Base-by-base conservation (phyloP, 2,329 filamentous ascomycete species). In the Alternaria atra region DNA sequence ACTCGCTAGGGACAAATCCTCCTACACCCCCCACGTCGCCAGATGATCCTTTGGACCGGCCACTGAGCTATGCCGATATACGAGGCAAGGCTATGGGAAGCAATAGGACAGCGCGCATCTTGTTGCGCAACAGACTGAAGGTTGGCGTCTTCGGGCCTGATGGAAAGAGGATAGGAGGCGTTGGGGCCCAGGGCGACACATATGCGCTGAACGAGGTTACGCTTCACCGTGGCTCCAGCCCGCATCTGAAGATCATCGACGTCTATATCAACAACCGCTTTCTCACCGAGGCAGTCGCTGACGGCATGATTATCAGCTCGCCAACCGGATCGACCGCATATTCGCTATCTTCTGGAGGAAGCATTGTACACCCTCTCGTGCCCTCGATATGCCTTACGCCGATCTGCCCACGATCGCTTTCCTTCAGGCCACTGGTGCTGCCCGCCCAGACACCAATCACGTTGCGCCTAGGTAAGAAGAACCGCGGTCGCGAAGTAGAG, bases 241-340 rank as follows among this genome's bases (percentile, higher is more conserved):
- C 95, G 0, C 94, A 98, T 78, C 86, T 99, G 6, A 92, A 93
- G 37, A 90, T 97, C 67, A 92, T 99, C 68, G 92, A 97, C 73
- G 92, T 99, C 43, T 95, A 89, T 72, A 90, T 98, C 61, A 94
- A 94, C 70, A 91, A 92, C 34, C 89, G 93, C 55, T 96, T 95
- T 72, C 84, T 99, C 46, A 99, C 95, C 1, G 93, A 97, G 77
- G 94, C 93, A 1, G 94, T 97, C 12, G 94, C 94, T 1, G 95
- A 99, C 77, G 95, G 95, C 52, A 96, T 99, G 78, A 90, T 98
- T 44, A 89, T 98, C 60, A 93, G 91, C 65, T 97, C 94, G 0
- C 95, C 95, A 0, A 99, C 95, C 0, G 95, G 95, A 3, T 96
- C 92, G 40, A 99, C 95, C 0, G 95, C 95, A 0, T 99, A 99